These are phyloP conservation scores for Yarrowia galli DNA, from an alignment of 1,139 yeast species.

Conservation along the genomic window DNA sequence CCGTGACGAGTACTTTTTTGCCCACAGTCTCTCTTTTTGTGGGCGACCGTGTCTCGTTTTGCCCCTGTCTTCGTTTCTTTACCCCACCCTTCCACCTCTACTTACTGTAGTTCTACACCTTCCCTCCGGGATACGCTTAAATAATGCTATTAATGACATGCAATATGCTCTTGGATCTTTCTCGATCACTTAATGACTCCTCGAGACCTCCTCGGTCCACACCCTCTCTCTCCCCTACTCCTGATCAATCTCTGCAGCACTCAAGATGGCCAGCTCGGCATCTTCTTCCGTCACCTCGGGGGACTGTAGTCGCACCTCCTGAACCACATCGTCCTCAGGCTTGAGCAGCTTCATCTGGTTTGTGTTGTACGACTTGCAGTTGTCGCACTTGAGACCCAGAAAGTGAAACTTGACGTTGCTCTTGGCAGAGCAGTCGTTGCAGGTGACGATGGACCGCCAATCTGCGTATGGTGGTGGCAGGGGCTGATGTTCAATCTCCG, in stretches of 20 bases:
- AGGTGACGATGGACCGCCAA: constrained; percentile 80
- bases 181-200: neutral
- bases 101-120: neutral
- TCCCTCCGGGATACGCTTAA: neutral
- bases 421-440: constrained; percentile 91
- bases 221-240: neutral
- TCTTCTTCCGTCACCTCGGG: constrained; percentile 29
- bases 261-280: constrained; percentile 19
- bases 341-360: constrained; percentile 67
- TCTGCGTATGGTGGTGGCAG: constrained; percentile 78
- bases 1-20: constrained; percentile 56
- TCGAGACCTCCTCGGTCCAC: neutral
- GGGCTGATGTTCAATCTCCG: constrained; percentile 76
- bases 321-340: constrained; percentile 45
- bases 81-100: too few species aligned
- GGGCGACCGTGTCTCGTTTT: neutral
- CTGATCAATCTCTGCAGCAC: constrained; percentile 3
- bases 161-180: constrained; percentile 1
- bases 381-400: constrained; percentile 84
- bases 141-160: constrained; percentile 32
- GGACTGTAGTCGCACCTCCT: constrained; percentile 17
- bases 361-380: constrained; percentile 87
- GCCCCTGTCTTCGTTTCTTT: neutral
- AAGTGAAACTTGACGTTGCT: constrained; percentile 80
- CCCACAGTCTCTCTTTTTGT: too few species aligned